These are phyloP conservation scores for Fusarium sterilihyphosum DNA, from an alignment of 2,329 filamentous ascomycete species.

Conservation along the genomic window DNA sequence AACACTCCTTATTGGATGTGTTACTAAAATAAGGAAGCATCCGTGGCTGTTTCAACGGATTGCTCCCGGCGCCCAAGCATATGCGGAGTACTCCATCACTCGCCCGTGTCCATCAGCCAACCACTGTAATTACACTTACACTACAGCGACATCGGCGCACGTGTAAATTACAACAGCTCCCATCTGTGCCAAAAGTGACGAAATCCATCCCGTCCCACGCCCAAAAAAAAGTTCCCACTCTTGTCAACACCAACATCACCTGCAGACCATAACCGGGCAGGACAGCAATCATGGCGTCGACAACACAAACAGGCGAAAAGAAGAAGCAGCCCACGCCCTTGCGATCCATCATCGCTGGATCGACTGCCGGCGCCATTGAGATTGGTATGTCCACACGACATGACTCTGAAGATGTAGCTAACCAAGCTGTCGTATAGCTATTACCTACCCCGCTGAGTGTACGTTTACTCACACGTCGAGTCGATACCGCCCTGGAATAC, in stretches of 20 bases:
- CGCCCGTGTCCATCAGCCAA: background rate
- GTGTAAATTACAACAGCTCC: conserved; percentile 19
- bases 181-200: conserved; percentile 36
- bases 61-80: background rate
- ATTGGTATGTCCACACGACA: conserved; percentile 69
- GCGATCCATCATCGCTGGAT: conserved; percentile 91
- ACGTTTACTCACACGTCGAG: conserved; percentile 47
- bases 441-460: conserved; percentile 96
- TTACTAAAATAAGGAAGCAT: background rate
- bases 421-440: conserved; percentile 58
- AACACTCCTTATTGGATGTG: background rate
- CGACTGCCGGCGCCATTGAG: conserved; percentile 92
- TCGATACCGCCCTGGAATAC: background rate
- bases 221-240: conserved; percentile 21
- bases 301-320: conserved; percentile 43
- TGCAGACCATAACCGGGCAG: conserved; percentile 8
- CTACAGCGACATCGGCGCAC: conserved; percentile 41
- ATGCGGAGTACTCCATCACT: background rate
- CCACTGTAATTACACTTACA: background rate
- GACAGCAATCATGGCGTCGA: conserved; percentile 42
- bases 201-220: conserved; percentile 36
- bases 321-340: conserved; percentile 74
- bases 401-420: conserved; percentile 6
- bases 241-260: background rate
- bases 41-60: background rate